Conservation (phyloP, 371 early-diverging fungal genomes). For the Cladochytrium tenue region DNA sequence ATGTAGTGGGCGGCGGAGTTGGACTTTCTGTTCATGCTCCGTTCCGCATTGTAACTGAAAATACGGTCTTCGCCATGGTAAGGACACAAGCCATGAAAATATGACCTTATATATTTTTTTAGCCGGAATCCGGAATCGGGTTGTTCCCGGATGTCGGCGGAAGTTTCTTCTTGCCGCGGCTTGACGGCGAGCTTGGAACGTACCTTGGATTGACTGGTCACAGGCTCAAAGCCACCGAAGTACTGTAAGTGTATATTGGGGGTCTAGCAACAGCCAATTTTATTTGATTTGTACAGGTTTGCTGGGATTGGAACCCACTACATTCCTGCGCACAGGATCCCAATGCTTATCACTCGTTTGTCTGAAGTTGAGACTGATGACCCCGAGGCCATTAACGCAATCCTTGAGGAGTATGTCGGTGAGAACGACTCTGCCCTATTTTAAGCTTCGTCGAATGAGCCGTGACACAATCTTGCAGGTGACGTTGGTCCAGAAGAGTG, state of each 20-base stretch:
- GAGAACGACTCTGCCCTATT: slow-evolving; percentile 6
- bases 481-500: slow-evolving; percentile 26
- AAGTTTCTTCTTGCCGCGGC: slow-evolving; percentile 85
- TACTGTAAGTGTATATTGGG: slow-evolving; percentile 62
- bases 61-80: slow-evolving; percentile 87
- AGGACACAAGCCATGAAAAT: slow-evolving; percentile 31
- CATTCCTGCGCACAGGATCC: slow-evolving; percentile 82
- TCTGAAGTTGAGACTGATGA: slow-evolving; percentile 80
- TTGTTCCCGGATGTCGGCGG: slow-evolving; percentile 94
- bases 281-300: slow-evolving; percentile 44
- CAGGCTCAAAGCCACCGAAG: slow-evolving; percentile 80
- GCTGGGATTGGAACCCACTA: slow-evolving; percentile 97
- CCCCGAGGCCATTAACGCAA: slow-evolving; percentile 79
- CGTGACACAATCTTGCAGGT: too few species aligned
- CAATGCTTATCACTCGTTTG: slow-evolving; percentile 78
- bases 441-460: too few species aligned
- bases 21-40: slow-evolving; percentile 94
- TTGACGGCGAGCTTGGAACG: slow-evolving; percentile 90
- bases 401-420: slow-evolving; percentile 89
- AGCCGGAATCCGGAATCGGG: slow-evolving; percentile 81
- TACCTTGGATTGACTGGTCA: slow-evolving; percentile 91
- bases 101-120: slow-evolving; percentile 6
- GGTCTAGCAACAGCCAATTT: not conserved
- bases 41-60: slow-evolving; percentile 92
- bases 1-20: slow-evolving; percentile 94